Conservation (phyloP, 257 asterid genomes). For the Fraxinus quadrangulata region DNA sequence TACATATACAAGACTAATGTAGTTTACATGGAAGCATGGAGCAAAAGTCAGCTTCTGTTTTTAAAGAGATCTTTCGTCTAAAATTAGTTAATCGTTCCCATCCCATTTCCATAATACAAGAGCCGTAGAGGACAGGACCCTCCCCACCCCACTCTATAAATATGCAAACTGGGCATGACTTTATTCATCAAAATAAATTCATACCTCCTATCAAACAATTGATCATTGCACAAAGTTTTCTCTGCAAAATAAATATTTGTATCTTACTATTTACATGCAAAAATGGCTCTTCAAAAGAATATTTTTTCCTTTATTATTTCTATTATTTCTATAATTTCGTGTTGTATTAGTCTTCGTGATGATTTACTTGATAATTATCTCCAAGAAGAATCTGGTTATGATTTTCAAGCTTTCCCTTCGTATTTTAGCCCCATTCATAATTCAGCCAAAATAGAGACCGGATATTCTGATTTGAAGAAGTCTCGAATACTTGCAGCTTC, state of each 20-base stretch:
- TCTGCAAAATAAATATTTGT: neutral
- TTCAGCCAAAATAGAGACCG: conserved; percentile 13
- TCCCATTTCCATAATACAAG: conserved; percentile 37
- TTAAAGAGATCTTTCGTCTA: conserved; percentile 29
- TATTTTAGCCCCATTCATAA: conserved; percentile 22
- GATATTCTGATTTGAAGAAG: conserved; percentile 16
- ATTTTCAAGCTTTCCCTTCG: conserved; percentile 45
- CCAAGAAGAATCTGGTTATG: conserved; percentile 43
- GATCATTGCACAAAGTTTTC: neutral
- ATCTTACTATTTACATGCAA: neutral
- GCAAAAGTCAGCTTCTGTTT: conserved; percentile 42
- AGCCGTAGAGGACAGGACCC: conserved; percentile 43
- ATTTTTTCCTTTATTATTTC: conserved; percentile 25
- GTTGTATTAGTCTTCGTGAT: conserved; percentile 19
- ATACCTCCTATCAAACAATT: conserved; percentile 13
- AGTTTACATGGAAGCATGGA: conserved; percentile 37
- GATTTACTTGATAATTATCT: conserved; percentile 19
- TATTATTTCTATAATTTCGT: conserved; percentile 19
- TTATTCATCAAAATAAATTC: conserved; percentile 23
- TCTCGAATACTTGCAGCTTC: conserved; percentile 23
- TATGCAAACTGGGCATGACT: conserved; percentile 28
- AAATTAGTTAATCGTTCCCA: conserved; percentile 32
- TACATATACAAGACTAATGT: neutral
- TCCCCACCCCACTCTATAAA: conserved; percentile 34
- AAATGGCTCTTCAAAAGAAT: conserved; percentile 32